phyloP scores from a whole-genome alignment of 768 basidiomycete species.

The Obba rivulosa region DNA sequence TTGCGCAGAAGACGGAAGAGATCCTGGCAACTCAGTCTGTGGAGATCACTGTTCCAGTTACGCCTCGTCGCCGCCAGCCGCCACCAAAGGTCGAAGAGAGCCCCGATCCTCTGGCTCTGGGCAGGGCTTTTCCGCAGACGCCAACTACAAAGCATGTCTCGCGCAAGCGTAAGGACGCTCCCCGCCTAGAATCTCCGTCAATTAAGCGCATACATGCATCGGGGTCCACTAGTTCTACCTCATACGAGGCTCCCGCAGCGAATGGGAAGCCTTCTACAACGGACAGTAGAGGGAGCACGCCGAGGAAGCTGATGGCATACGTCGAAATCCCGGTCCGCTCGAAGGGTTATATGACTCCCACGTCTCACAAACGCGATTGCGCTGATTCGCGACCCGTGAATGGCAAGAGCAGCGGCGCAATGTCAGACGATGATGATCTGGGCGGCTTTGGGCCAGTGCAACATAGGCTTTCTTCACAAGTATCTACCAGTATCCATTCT shows the following conservation, averaged over 20 bases:
- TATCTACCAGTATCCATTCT: constrained; percentile 36
- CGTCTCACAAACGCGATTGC: constrained; percentile 15
- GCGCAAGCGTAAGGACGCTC: constrained; percentile 63
- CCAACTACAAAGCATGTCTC: constrained; percentile 42
- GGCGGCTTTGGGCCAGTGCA: constrained; percentile 53
- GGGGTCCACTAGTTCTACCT: constrained; percentile 12
- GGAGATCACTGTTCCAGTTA: constrained; percentile 4
- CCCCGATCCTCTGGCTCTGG: constrained; percentile 52
- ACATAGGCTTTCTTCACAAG: constrained; percentile 25
- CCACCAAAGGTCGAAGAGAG: constrained; percentile 32
- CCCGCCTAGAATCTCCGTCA: constrained; percentile 55
- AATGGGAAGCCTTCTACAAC: not conserved
- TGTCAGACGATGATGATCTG: constrained; percentile 34
- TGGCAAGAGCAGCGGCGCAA: constrained; percentile 22
- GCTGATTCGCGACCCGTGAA: constrained; percentile 5
- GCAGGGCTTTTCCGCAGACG: constrained; percentile 24
- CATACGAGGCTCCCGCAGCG: constrained; percentile 11
- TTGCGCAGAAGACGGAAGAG: constrained; percentile 51
- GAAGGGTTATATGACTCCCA: constrained; percentile 16
- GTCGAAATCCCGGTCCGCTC: constrained; percentile 25
- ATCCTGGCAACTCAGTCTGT: not conserved
- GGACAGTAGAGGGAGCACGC: constrained; percentile 5
- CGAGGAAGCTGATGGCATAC: constrained; percentile 20
- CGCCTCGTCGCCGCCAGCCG: constrained; percentile 18
- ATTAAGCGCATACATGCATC: constrained; percentile 48